Evolutionary conservation across 106 monocot genomes (phyloP).

Genomic region (Acorus calamus): DNA sequence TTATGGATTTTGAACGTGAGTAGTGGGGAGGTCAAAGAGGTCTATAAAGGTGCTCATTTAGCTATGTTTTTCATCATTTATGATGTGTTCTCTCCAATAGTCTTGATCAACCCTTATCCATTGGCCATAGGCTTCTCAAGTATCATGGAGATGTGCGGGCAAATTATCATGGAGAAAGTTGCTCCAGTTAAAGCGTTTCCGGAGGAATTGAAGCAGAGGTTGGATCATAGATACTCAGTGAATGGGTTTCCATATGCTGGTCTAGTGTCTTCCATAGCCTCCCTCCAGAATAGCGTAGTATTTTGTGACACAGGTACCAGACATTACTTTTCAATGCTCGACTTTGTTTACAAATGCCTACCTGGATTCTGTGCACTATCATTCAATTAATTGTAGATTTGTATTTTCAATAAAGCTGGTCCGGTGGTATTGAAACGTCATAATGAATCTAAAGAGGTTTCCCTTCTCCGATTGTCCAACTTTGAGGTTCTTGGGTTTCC

Average conservation of each 20-base stretch:
- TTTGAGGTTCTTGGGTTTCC: constrained; percentile 68
- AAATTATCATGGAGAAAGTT: constrained; percentile 37
- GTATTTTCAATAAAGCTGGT: constrained; percentile 30
- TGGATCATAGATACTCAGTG: constrained; percentile 7
- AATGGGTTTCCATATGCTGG: constrained; percentile 30
- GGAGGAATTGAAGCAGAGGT: constrained; percentile 4
- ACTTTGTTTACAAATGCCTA: background rate
- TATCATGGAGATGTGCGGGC: constrained; percentile 34
- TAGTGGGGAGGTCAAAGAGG: constrained; percentile 40
- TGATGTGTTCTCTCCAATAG: constrained; percentile 1
- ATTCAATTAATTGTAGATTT: background rate
- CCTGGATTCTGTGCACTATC: background rate
- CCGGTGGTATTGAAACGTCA: constrained; percentile 48
- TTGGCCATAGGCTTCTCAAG: constrained; percentile 33
- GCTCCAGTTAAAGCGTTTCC: constrained; percentile 26
- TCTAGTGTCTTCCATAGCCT: constrained; percentile 58
- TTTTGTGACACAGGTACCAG: constrained; percentile 61
- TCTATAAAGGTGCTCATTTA: constrained; percentile 49
- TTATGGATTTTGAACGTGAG: constrained; percentile 54
- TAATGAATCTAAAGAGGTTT: constrained; percentile 17
- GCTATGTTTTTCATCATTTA: constrained; percentile 1
- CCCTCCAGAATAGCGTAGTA: constrained; percentile 24
- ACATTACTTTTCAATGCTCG: too few species aligned
- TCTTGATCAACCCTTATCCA: background rate
- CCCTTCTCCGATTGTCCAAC: constrained; percentile 45